Percentiles rank a stretch among this genome's conserved stretches.
phyloP scores from a whole-genome alignment of 108 stramenopile genomes.

The Pseudonitzschia multistriata region DNA sequence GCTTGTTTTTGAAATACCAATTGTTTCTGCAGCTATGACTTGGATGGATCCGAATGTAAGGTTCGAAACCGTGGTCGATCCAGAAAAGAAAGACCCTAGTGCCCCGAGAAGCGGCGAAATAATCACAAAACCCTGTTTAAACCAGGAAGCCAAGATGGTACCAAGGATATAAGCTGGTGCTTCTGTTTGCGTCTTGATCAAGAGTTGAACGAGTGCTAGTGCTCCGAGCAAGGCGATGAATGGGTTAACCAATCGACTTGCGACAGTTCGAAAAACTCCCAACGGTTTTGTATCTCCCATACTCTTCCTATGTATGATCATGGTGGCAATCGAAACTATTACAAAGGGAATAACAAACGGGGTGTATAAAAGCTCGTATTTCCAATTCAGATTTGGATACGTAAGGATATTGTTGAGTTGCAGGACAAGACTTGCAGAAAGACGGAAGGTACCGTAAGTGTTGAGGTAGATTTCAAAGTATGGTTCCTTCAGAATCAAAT shows the following conservation, averaged over 20 bases:
- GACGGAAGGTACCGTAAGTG: constrained; percentile 52
- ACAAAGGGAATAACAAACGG: constrained; percentile 70
- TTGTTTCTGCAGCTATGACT: constrained; percentile 51
- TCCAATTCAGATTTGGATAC: constrained; percentile 57
- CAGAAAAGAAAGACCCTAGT: constrained; percentile 62
- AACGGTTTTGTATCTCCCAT: constrained; percentile 17
- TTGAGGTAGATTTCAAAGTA: constrained; percentile 54
- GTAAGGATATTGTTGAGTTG: constrained; percentile 58
- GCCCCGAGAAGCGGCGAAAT: constrained; percentile 53
- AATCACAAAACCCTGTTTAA: constrained; percentile 56
- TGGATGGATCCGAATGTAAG: constrained; percentile 66
- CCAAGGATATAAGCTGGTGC: constrained; percentile 64
- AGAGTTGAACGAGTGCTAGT: constrained; percentile 56
- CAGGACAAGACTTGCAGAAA: constrained; percentile 55
- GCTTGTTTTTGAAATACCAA: constrained; percentile 42
- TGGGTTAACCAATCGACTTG: constrained; percentile 43
- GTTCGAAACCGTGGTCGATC: constrained; percentile 67
- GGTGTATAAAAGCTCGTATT: constrained; percentile 59
- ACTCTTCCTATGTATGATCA: constrained; percentile 52
- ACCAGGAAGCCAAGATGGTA: constrained; percentile 44
- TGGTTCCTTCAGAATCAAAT: constrained; percentile 34
- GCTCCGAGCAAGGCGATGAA: constrained; percentile 59
- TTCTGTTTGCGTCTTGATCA: constrained; percentile 36
- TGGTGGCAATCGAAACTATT: constrained; percentile 47
- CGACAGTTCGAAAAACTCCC: constrained; percentile 34